Conservation (phyloP, 2,329 filamentous ascomycete species). For the Tolypocladium endophyticum region DNA sequence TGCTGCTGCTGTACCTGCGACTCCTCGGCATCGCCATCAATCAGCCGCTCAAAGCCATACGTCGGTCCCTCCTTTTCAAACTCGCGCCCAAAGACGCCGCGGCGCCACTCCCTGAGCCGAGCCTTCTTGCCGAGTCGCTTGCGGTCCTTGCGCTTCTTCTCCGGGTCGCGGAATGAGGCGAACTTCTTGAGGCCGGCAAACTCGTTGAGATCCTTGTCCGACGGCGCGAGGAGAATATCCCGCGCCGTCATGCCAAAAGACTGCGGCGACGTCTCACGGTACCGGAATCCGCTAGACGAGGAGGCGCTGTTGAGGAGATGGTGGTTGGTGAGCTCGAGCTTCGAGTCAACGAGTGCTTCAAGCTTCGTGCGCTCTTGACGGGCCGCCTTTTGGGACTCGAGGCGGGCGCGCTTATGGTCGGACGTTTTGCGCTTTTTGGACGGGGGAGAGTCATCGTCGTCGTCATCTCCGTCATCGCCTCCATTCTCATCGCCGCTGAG, state of each 20-base stretch:
- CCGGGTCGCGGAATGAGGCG: constrained; percentile 74
- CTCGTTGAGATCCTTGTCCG: constrained; percentile 76
- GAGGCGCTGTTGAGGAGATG: constrained; percentile 33
- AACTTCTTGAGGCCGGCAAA: constrained; percentile 94
- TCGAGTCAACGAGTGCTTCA: constrained; percentile 75
- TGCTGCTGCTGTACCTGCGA: background rate
- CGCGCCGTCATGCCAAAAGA: constrained; percentile 80
- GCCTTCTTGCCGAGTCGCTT: constrained; percentile 91
- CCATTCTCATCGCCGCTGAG: constrained; percentile 35
- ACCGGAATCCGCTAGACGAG: constrained; percentile 58
- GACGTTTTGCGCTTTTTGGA: constrained; percentile 52
- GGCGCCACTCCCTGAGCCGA: constrained; percentile 74
- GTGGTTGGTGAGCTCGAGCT: constrained; percentile 62
- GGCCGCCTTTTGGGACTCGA: constrained; percentile 56
- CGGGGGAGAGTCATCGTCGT: constrained; percentile 30
- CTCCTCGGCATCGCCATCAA: constrained; percentile 13
- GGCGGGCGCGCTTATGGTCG: constrained; percentile 48
- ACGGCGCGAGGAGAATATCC: constrained; percentile 83
- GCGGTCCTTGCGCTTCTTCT: constrained; percentile 82
- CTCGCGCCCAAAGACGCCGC: constrained; percentile 50
- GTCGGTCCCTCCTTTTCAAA: constrained; percentile 46
- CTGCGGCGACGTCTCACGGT: constrained; percentile 86
- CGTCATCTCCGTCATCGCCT: constrained; percentile 21
- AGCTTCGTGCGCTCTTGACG: constrained; percentile 74
- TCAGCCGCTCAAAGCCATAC: constrained; percentile 40